These are phyloP conservation scores for Arabidopsis suecica DNA, from an alignment of 345 rosid genomes.

Conservation along the genomic window DNA sequence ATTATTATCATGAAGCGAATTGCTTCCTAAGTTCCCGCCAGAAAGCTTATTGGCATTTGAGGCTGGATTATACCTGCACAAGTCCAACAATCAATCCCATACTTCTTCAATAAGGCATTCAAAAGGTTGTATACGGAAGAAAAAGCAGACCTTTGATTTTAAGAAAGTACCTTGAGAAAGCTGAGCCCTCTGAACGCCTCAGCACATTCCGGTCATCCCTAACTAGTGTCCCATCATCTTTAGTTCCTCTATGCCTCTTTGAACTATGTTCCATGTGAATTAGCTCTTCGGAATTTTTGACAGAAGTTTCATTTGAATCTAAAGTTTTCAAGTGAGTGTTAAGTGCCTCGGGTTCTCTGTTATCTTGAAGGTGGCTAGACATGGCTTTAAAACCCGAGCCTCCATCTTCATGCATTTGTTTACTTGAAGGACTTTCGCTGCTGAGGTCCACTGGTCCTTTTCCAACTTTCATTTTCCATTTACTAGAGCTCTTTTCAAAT, in stretches of 20 bases:
- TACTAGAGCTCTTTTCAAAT: slow-evolving; percentile 43
- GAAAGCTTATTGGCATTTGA: slow-evolving; percentile 64
- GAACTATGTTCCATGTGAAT: slow-evolving; percentile 36
- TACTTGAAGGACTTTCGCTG: slow-evolving; percentile 44
- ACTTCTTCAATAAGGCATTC: slow-evolving; percentile 12
- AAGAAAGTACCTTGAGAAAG: slow-evolving; percentile 71
- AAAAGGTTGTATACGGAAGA: background rate
- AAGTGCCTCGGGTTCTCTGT: slow-evolving; percentile 33
- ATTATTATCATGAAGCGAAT: slow-evolving; percentile 51
- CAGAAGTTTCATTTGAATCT: slow-evolving; percentile 29
- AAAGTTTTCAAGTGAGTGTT: slow-evolving; percentile 29
- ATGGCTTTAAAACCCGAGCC: slow-evolving; percentile 27
- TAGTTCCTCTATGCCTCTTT: slow-evolving; percentile 51
- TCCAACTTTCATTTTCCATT: slow-evolving; percentile 45
- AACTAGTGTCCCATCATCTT: slow-evolving; percentile 41
- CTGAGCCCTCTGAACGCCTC: slow-evolving; percentile 77
- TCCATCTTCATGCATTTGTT: slow-evolving; percentile 44
- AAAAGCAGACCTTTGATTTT: background rate
- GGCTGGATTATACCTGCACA: slow-evolving; percentile 63
- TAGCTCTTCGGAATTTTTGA: slow-evolving; percentile 15
- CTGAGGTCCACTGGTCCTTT: slow-evolving; percentile 41
- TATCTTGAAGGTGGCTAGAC: slow-evolving; percentile 37
- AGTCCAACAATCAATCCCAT: slow-evolving; percentile 30
- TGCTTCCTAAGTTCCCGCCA: slow-evolving; percentile 58
- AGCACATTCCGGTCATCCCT: slow-evolving; percentile 67